Percentiles rank a stretch among this genome's conserved stretches.
phyloP scores from a whole-genome alignment of 345 rosid species.

The Citrus unshiu region DNA sequence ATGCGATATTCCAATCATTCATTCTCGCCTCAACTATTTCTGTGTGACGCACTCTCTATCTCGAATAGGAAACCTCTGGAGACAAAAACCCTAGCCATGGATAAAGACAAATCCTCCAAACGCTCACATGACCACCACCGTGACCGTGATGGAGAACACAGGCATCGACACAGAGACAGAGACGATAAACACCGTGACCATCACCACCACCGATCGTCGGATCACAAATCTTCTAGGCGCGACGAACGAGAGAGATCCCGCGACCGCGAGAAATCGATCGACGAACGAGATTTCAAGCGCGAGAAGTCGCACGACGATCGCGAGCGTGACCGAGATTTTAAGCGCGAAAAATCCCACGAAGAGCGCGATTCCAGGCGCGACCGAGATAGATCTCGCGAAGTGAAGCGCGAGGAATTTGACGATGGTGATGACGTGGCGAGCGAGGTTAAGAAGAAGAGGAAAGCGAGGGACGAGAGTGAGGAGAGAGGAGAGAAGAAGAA shows the following conservation, averaged over 20 bases:
- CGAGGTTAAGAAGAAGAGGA: conserved; percentile 44
- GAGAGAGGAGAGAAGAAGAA: conserved; percentile 41
- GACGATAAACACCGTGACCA: conserved; percentile 45
- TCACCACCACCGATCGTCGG: conserved; percentile 45
- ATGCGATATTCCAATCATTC: background rate
- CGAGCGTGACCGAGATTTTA: conserved; percentile 8
- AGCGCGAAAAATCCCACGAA: conserved; percentile 27
- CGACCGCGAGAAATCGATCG: conserved; percentile 33
- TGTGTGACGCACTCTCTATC: too few species aligned
- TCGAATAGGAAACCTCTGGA: background rate
- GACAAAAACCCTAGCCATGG: conserved; percentile 39
- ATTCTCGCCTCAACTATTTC: too few species aligned
- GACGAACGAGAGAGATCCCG: conserved; percentile 38
- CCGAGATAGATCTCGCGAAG: conserved; percentile 30
- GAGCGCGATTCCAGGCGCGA: conserved; percentile 25
- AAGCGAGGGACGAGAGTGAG: conserved; percentile 34
- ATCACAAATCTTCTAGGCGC: conserved; percentile 41
- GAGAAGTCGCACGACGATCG: background rate
- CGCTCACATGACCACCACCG: conserved; percentile 42
- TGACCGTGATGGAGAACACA: conserved; percentile 36
- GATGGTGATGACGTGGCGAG: conserved; percentile 24
- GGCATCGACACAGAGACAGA: conserved; percentile 39
- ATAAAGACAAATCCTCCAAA: conserved; percentile 47
- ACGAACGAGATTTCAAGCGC: conserved; percentile 1
- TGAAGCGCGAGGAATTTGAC: conserved; percentile 25